Percentiles rank a stretch among this genome's conserved stretches.
phyloP scores from a whole-genome alignment of 805 yeast genomes.

The Millerozyma miso region DNA sequence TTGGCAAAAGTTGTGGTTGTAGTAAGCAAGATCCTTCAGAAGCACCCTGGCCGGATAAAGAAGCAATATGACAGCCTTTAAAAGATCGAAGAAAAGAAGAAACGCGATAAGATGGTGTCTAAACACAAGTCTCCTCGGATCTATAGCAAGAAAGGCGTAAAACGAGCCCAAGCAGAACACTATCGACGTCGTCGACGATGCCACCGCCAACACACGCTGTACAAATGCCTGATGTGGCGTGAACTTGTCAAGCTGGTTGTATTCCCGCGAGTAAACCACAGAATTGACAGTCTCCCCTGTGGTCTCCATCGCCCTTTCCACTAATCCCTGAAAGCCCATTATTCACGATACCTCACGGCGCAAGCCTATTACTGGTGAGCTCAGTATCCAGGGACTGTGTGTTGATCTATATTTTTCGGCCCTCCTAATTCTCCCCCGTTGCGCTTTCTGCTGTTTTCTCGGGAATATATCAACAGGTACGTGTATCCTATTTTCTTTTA shows the following conservation, averaged over 20 bases:
- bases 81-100: slow-evolving; percentile 65
- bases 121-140: slow-evolving; percentile 58
- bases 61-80: slow-evolving; percentile 66
- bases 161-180: slow-evolving; percentile 54
- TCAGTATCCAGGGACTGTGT: too few species aligned
- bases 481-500: too few species aligned
- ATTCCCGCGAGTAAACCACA: neutral
- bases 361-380: too few species aligned
- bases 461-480: too few species aligned
- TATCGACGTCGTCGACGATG: slow-evolving; percentile 36
- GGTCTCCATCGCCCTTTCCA: too few species aligned
- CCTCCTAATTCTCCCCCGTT: too few species aligned
- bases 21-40: slow-evolving; percentile 40
- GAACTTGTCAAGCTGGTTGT: slow-evolving; percentile 24
- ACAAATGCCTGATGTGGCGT: slow-evolving; percentile 22
- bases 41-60: slow-evolving; percentile 64
- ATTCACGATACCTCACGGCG: too few species aligned
- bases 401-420: too few species aligned
- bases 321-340: too few species aligned
- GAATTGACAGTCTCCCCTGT: too few species aligned
- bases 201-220: slow-evolving; percentile 35
- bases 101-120: slow-evolving; percentile 68
- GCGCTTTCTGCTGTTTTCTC: too few species aligned
- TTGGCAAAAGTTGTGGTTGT: slow-evolving; percentile 49
- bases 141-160: slow-evolving; percentile 58